A percentile compares a stretch with the other conserved stretches of the same genome.
phyloP scores from a whole-genome alignment of 2,329 filamentous ascomycete species.

The Cyanodermella asteris region DNA sequence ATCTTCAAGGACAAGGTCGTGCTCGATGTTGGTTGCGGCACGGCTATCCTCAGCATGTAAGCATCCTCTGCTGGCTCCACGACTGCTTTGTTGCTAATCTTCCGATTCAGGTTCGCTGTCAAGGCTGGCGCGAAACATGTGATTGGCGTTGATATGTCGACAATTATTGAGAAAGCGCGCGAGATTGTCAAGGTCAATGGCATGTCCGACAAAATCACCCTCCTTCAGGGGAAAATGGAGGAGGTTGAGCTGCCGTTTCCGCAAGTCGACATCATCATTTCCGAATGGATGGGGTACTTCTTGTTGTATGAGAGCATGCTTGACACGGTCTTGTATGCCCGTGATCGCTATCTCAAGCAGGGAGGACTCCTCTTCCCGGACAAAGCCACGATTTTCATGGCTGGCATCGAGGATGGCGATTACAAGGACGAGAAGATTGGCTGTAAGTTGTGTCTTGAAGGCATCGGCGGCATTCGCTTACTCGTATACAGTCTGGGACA shows the following conservation, averaged over 20 bases:
- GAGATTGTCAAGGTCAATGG: constrained; percentile 89
- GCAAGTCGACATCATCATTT: constrained; percentile 98
- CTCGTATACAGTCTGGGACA: constrained; percentile 67
- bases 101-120: constrained; percentile 62
- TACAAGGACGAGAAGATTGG: constrained; percentile 99
- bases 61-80: constrained; percentile 13
- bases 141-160: constrained; percentile 98
- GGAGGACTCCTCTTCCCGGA: constrained; percentile 94
- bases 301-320: constrained; percentile 97
- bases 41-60: constrained; percentile 95
- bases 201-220: constrained; percentile 84
- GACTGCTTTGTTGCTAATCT: constrained; percentile 1
- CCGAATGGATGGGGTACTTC: constrained; percentile 99
- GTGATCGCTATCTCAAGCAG: constrained; percentile 72
- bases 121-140: constrained; percentile 95
- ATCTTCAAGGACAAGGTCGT: constrained; percentile 82
- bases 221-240: constrained; percentile 99
- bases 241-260: constrained; percentile 83
- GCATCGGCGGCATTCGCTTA: constrained; percentile 8
- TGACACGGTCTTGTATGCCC: constrained; percentile 90
- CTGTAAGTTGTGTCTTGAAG: constrained; percentile 38
- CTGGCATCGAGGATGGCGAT: constrained; percentile 92
- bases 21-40: constrained; percentile 93
- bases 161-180: constrained; percentile 94
- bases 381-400: constrained; percentile 93